Percentiles rank a stretch among this genome's conserved stretches.
Evolutionary conservation across 495 filamentous ascomycete species (phyloP).

Genomic region (Hypoxylon perforatum): DNA sequence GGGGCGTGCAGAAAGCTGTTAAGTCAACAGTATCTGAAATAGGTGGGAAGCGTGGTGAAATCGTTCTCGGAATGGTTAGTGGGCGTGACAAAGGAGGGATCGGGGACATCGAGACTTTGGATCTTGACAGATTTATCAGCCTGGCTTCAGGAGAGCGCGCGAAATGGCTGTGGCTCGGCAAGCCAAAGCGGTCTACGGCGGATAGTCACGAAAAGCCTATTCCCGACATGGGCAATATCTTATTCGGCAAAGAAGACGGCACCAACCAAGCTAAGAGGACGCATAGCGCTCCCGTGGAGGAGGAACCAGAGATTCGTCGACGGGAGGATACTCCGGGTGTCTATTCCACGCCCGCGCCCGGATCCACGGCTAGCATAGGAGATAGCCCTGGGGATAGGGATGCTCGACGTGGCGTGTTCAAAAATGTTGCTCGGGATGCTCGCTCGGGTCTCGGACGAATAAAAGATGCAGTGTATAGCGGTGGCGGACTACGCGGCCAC

Average conservation of each 20-base stretch:
- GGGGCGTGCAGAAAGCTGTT: constrained; percentile 85
- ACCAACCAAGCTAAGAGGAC: constrained; percentile 63
- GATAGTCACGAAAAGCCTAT: constrained; percentile 64
- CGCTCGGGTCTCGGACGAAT: constrained; percentile 85
- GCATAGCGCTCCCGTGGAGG: constrained; percentile 59
- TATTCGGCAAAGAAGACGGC: constrained; percentile 71
- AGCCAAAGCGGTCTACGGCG: constrained; percentile 67
- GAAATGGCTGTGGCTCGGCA: constrained; percentile 96
- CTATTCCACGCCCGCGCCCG: constrained; percentile 50
- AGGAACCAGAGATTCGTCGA: constrained; percentile 52
- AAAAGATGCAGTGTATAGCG: constrained; percentile 77
- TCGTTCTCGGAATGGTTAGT: constrained; percentile 94
- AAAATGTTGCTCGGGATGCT: constrained; percentile 85
- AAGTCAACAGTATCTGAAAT: constrained; percentile 96
- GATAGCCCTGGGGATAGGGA: constrained; percentile 71
- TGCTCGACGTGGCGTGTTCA: constrained; percentile 75
- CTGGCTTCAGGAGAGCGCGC: constrained; percentile 80
- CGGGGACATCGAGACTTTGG: constrained; percentile 89
- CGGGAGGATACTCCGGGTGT: constrained; percentile 55
- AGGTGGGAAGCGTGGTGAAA: constrained; percentile 92
- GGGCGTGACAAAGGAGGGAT: constrained; percentile 87
- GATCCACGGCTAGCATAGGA: constrained; percentile 52
- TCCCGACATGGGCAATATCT: constrained; percentile 64
- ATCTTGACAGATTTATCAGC: constrained; percentile 84
- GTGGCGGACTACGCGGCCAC: constrained; percentile 62